These are phyloP conservation scores for Colletotrichum navitas DNA, from an alignment of 2,329 filamentous ascomycete species.

Conservation along the genomic window DNA sequence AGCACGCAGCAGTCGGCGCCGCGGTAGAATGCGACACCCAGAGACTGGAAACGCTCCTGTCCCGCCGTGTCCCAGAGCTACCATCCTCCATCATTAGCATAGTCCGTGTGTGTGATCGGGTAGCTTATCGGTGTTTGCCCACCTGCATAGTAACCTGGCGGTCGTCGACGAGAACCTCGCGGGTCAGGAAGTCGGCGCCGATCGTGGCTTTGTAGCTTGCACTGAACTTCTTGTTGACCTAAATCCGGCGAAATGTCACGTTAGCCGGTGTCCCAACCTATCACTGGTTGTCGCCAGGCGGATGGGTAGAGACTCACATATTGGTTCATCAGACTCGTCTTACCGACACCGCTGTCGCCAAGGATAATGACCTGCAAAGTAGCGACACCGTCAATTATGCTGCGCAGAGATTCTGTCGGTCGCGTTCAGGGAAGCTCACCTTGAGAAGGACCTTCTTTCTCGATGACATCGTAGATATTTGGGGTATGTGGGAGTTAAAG, in stretches of 20 bases:
- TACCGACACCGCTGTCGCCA: conserved; percentile 97
- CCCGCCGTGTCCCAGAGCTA: conserved; percentile 98
- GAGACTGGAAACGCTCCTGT: conserved; percentile 96
- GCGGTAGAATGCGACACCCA: conserved; percentile 97
- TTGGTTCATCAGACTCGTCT: conserved; percentile 99
- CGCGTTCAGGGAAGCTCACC: conserved; percentile 62
- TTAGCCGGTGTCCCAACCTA: conserved; percentile 11
- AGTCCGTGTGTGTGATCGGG: background rate
- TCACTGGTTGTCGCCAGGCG: conserved; percentile 9
- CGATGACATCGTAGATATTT: conserved; percentile 72
- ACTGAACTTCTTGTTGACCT: conserved; percentile 99
- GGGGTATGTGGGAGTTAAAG: conserved; percentile 2
- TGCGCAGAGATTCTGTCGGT: conserved; percentile 6
- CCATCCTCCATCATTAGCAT: conserved; percentile 28
- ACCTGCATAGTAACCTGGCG: conserved; percentile 99
- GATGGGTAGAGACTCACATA: conserved; percentile 77
- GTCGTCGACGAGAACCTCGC: conserved; percentile 97
- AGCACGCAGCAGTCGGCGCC: conserved; percentile 98
- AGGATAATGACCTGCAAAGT: conserved; percentile 92
- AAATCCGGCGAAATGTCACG: conserved; percentile 1
- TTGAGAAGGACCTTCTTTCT: conserved; percentile 93
- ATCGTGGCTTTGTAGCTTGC: conserved; percentile 99
- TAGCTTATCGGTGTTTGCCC: conserved; percentile 46
- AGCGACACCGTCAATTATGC: conserved; percentile 28
- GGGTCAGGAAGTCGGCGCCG: conserved; percentile 97